phyloP scores from a whole-genome alignment of 305 asterid species.

The Solanum hybrid region DNA sequence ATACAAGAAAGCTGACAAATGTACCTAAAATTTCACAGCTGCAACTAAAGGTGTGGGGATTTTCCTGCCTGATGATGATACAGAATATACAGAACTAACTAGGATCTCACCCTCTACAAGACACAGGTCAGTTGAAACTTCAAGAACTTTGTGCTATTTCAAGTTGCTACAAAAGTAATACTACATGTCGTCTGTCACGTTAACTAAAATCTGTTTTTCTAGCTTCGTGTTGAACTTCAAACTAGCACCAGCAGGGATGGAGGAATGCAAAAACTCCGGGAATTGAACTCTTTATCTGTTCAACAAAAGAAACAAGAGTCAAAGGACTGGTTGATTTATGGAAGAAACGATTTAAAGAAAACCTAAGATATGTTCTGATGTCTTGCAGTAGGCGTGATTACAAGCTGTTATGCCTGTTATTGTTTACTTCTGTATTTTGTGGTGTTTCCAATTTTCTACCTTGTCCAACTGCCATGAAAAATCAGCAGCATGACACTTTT shows the following conservation, averaged over 20 bases:
- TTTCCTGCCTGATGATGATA: constrained; percentile 1
- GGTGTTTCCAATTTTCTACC: background rate
- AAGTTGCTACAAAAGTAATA: background rate
- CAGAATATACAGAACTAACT: constrained; percentile 2
- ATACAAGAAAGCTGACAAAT: background rate
- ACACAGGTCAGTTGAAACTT: background rate
- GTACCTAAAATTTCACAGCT: background rate
- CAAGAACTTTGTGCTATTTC: background rate
- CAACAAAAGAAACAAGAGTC: background rate
- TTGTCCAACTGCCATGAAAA: background rate
- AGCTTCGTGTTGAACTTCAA: background rate
- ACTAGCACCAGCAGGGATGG: background rate
- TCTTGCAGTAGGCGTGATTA: background rate
- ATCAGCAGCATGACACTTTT: background rate
- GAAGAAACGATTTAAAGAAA: background rate
- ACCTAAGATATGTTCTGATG: background rate
- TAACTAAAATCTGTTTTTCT: background rate
- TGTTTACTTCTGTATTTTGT: background rate
- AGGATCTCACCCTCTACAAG: background rate
- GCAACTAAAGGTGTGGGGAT: background rate
- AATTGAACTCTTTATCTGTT: background rate
- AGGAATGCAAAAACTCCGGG: background rate
- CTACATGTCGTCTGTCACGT: background rate
- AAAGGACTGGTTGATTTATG: background rate
- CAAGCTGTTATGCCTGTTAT: background rate